Evolutionary conservation across 202 grass and related monocot species (phyloP), one percentile per base, ranked within the genome.

Genomic region (Elaeis oleifera): DNA sequence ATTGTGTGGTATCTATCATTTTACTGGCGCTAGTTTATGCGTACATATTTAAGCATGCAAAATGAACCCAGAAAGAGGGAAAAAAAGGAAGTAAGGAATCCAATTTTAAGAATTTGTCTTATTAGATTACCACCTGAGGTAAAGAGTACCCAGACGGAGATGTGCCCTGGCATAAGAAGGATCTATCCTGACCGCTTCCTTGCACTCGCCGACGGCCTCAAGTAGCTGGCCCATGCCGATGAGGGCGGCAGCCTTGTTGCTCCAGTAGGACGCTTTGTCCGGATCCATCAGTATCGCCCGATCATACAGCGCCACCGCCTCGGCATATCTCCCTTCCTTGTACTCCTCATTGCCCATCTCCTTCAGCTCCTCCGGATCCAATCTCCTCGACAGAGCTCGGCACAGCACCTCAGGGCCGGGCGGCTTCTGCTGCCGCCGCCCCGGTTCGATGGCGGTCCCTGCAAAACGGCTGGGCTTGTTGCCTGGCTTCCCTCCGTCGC

Each of bases 271-370:
- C 4, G 73, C 23, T 19, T 76, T 76, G 4, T 60, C 48, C 1
- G 73, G 54, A 23, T 76, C 73, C 3, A 76, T 54, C 6, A 76
- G n/a, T 14, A 68, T 76, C 4, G 73, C 73, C 23, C 64, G 55
- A 4, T 76, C 63, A 23, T 68, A 76, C 5, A 67, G n/a, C 21
- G 23, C 63, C 17, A 68, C 73, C 4, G 73, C 73, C 32, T 76
- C 63, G 3, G 44, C 73, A 17, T 56, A 68, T n/a, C 64, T 31
- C 11, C 73, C 73, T 4, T 61, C 51, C 55, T 48, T 61, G 63
- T 76, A 76, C 73, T 60, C 73, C 64, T 76, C 63, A 48, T 76
- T 76, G 53, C 73, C 63, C 64, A 68, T 69, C 54, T 76, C 73
- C 55, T 76, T 69, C 14, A 76, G 64, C 54, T 76, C 63, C 56